Evolutionary conservation across 2,329 filamentous ascomycete genomes (phyloP), one percentile per base, ranked within the genome.

Genomic region (Chaetomiaceae sp.): DNA sequence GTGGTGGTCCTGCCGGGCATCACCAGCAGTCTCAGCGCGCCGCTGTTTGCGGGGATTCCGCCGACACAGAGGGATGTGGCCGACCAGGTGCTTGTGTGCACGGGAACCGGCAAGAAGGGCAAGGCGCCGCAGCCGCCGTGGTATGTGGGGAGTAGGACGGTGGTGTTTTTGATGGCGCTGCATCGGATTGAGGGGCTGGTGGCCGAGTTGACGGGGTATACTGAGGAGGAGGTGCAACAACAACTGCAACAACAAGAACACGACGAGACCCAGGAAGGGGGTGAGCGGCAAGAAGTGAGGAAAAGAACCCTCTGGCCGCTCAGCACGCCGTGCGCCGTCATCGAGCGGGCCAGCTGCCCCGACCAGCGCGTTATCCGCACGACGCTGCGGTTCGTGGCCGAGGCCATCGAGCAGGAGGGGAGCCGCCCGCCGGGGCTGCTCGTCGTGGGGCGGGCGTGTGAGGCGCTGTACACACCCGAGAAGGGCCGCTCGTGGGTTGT

Each of bases 31-130:
- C 75, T 99, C 34, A 87, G 83, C 53, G 94, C 91, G 9, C 90
- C 92, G 0, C 76, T 99, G 3, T 96, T 97, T 67, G 91, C 91
- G 0, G 84, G 79, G 6, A 89, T 99, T 29, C 92, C 94, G 1
- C 79, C 87, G 0, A 99, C 94, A 1, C 92, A 97, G 72, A 81
- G 94, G 5, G 88, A 88, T 40, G 88, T 96, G 0, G 87, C 90
- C 3, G 94, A 99, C 65, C 91, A 97, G 70, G 85, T 99, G 0
- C 78, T 99, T 23, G 81, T 99, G n/a, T 97, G 94, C 72, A 99
- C 94, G 0, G 94, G 94, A 0, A 99, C 94, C 0, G 94, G 94
- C 1, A 83, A 94, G 64, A 95, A 95, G 71, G 94, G 94, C 12
- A 87, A 82, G 51, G 77, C 89, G 0, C 91, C 91, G 0, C 75